phyloP scores from a whole-genome alignment of 176 grass and related monocot genomes.

The Carex littledalei region DNA sequence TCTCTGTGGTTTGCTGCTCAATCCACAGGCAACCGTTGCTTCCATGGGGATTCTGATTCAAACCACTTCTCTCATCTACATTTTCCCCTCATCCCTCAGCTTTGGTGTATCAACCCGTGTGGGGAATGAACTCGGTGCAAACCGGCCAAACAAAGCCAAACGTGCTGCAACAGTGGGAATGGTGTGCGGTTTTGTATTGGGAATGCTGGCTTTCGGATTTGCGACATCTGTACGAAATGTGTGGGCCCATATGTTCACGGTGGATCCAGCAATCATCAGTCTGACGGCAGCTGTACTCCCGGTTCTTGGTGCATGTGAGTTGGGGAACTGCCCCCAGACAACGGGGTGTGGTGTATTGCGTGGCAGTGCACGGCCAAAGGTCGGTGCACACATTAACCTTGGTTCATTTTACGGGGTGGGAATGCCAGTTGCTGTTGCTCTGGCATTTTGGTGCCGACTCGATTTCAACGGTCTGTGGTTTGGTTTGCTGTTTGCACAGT shows the following conservation, averaged over 20 bases:
- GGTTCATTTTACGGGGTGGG: slow-evolving; percentile 74
- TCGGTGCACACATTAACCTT: slow-evolving; percentile 79
- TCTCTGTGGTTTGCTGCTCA: slow-evolving; percentile 69
- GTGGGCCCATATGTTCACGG: slow-evolving; percentile 74
- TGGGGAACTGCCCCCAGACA: slow-evolving; percentile 86
- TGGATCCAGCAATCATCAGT: slow-evolving; percentile 53
- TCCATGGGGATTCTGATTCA: slow-evolving; percentile 94
- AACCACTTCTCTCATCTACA: slow-evolving; percentile 91
- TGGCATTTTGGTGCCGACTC: slow-evolving; percentile 59
- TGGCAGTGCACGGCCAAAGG: slow-evolving; percentile 64
- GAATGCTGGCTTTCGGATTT: slow-evolving; percentile 46
- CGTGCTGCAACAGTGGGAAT: slow-evolving; percentile 51
- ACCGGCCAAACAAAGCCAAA: slow-evolving; percentile 38
- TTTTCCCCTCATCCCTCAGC: slow-evolving; percentile 91
- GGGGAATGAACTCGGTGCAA: slow-evolving; percentile 88
- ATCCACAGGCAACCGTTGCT: slow-evolving; percentile 76
- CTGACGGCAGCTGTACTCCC: slow-evolving; percentile 75
- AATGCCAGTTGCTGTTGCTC: slow-evolving; percentile 61
- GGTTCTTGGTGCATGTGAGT: slow-evolving; percentile 61
- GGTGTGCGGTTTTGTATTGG: slow-evolving; percentile 54
- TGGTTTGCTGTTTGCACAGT: slow-evolving; percentile 66
- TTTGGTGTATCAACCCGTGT: slow-evolving; percentile 84
- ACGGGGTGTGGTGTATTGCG: slow-evolving; percentile 68
- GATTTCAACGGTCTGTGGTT: slow-evolving; percentile 81
- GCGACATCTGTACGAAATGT: slow-evolving; percentile 44